A percentile compares a stretch with the other conserved stretches of the same genome.
Conservation (phyloP, 2,329 filamentous ascomycete species). For the Ophiocordyceps robertsii region DNA sequence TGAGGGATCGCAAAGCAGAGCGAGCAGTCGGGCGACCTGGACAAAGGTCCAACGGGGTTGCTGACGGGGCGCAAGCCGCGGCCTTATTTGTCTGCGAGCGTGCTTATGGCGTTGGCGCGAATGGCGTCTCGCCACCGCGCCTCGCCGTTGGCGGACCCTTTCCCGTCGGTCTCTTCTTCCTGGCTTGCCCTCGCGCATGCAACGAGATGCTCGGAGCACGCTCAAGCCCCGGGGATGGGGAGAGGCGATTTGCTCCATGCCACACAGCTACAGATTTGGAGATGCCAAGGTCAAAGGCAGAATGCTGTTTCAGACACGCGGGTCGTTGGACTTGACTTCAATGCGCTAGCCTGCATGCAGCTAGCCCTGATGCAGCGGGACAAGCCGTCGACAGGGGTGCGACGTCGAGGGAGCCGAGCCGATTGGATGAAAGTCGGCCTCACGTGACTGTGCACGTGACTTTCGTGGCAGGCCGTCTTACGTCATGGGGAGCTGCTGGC, state of each 20-base stretch:
- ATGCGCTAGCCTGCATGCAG: not conserved
- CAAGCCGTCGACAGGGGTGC: conserved; percentile 3
- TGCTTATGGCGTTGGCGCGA: no score
- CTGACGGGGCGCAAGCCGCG: not conserved
- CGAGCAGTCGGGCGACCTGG: not conserved
- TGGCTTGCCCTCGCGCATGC: no score
- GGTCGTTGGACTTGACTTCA: conserved; percentile 1
- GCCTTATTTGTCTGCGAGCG: no score
- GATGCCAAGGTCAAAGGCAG: no score
- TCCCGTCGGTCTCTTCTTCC: no score
- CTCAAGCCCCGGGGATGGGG: not conserved
- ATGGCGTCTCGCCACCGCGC: no score
- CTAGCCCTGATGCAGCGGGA: conserved; percentile 1
- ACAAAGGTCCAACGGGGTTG: not conserved
- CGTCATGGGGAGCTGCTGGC: no score
- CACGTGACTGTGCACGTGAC: conserved; percentile 2
- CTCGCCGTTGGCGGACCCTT: no score
- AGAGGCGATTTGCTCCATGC: no score
- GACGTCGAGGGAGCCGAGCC: conserved; percentile 1
- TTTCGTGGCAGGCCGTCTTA: no score
- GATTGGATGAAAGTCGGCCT: conserved; percentile 2
- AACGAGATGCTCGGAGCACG: no score
- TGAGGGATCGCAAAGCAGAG: not conserved
- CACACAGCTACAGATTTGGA: not conserved
- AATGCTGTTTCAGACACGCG: not conserved